Conservation (phyloP, 129 eudicot species). For the Rutidosis leptorrhynchoides region DNA sequence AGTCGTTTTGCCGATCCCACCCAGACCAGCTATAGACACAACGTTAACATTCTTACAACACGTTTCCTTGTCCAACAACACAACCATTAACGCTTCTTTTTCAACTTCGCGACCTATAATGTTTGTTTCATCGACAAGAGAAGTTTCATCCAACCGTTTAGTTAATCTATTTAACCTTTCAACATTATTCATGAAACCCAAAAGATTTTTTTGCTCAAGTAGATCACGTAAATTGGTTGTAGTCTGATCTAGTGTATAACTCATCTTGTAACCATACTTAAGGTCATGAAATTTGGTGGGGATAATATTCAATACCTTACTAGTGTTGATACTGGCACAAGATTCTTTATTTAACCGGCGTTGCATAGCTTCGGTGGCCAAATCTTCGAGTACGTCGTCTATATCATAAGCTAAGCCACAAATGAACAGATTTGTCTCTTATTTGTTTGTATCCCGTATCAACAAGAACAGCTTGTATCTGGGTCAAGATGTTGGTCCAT, state of each 20-base stretch:
- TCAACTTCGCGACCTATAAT: constrained; percentile 51
- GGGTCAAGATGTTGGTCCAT: constrained; percentile 22
- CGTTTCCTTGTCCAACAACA: constrained; percentile 29
- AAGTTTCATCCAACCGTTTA: constrained; percentile 32
- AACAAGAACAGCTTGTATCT: constrained; percentile 40
- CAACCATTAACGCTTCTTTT: constrained; percentile 33
- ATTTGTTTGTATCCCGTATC: constrained; percentile 52
- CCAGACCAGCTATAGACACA: constrained; percentile 56
- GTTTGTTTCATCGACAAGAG: constrained; percentile 33
- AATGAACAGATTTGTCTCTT: constrained; percentile 23
- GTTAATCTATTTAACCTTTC: neutral
- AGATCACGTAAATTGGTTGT: constrained; percentile 21
- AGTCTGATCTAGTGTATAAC: constrained; percentile 30
- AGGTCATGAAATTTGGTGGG: constrained; percentile 24
- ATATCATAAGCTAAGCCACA: constrained; percentile 49
- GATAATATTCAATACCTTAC: constrained; percentile 16
- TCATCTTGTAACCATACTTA: constrained; percentile 19
- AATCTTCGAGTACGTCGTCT: constrained; percentile 44
- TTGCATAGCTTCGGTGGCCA: constrained; percentile 36
- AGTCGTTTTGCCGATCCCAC: too few relatives aligned
- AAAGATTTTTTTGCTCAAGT: constrained; percentile 18
- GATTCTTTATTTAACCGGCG: constrained; percentile 18
- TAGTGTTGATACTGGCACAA: constrained; percentile 4
- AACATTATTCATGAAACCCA: constrained; percentile 25
- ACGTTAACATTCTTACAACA: constrained; percentile 19